phyloP scores from a whole-genome alignment of 2,329 filamentous ascomycete species.

The Hypoxylon sp. region DNA sequence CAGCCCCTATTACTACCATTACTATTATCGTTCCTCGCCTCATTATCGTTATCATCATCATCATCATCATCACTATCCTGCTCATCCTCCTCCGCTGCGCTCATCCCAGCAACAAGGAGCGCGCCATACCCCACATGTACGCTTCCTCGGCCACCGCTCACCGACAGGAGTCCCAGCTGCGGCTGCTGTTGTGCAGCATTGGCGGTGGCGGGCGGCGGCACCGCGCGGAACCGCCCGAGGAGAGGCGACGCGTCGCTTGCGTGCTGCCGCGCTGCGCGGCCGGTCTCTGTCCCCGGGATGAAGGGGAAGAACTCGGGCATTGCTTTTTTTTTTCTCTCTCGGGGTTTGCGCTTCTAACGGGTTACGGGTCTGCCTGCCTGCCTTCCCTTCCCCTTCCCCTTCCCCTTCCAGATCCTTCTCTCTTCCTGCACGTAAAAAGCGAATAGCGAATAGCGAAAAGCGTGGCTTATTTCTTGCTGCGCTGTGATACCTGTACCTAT shows the following conservation, averaged over 20 bases:
- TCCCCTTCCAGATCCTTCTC: conserved; percentile 3
- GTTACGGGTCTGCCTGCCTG: no score
- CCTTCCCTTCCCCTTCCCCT: no score
- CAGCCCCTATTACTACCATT: conserved; percentile 52
- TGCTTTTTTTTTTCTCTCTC: no score
- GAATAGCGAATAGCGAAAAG: no score
- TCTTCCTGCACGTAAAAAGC: neutral
- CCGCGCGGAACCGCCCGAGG: conserved; percentile 76
- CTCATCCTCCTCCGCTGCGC: conserved; percentile 40
- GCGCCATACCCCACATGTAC: conserved; percentile 72
- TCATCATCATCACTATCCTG: conserved; percentile 53
- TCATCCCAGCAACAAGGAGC: conserved; percentile 63
- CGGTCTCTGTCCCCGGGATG: conserved; percentile 75
- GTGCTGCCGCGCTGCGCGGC: conserved; percentile 60
- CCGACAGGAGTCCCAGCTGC: conserved; percentile 58
- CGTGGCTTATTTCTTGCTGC: no score
- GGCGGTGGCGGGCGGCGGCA: conserved; percentile 51
- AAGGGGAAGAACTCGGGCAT: conserved; percentile 79
- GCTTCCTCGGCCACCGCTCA: conserved; percentile 61
- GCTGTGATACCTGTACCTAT: no score
- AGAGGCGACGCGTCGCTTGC: conserved; percentile 68
- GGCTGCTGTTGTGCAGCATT: no score
- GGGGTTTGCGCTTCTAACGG: no score
- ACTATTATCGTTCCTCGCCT: conserved; percentile 53
- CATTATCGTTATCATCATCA: conserved; percentile 47